Percentiles rank a stretch among this genome's conserved stretches.
Conservation (phyloP, 805 yeast species). For the Wickerhamiella sergipiensis region DNA sequence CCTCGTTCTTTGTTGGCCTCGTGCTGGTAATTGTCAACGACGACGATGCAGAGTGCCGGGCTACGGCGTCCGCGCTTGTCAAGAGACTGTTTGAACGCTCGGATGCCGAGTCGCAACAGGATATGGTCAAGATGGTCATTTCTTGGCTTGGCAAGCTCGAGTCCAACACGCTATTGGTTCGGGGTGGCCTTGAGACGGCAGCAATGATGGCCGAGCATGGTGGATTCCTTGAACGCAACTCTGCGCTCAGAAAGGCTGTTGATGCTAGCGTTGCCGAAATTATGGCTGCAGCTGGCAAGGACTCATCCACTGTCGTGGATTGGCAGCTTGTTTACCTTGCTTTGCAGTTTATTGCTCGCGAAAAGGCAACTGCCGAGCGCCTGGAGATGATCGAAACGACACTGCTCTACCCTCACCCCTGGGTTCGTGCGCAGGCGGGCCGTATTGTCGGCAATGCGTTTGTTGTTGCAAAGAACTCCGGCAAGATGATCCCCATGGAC, state of each 20-base stretch:
- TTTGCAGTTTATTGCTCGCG: slow-evolving; percentile 28
- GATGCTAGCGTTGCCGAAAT: background rate
- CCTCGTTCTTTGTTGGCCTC: slow-evolving; percentile 72
- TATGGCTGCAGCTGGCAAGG: slow-evolving; percentile 11
- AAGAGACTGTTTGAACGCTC: slow-evolving; percentile 22
- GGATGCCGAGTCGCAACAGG: background rate
- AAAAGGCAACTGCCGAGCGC: slow-evolving; percentile 15
- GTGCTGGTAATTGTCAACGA: slow-evolving; percentile 70
- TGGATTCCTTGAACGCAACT: background rate
- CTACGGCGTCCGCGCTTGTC: slow-evolving; percentile 59
- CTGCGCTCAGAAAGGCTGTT: background rate
- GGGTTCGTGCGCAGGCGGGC: slow-evolving; percentile 66
- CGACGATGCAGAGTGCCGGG: slow-evolving; percentile 65
- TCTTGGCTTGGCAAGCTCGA: slow-evolving; percentile 12
- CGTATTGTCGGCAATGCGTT: slow-evolving; percentile 45
- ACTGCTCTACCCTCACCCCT: slow-evolving; percentile 74
- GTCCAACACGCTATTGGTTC: slow-evolving; percentile 10
- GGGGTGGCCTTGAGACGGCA: slow-evolving; percentile 16
- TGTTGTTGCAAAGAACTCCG: slow-evolving; percentile 24
- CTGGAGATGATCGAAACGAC: slow-evolving; percentile 37
- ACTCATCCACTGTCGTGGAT: slow-evolving; percentile 31
- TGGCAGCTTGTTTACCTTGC: slow-evolving; percentile 75
- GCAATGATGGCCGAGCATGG: slow-evolving; percentile 7
- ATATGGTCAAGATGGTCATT: slow-evolving; percentile 8
- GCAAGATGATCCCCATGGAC: slow-evolving; percentile 25